Evolutionary conservation across 805 yeast genomes (phyloP).

Genomic region (Cyberlindnera maritima): DNA sequence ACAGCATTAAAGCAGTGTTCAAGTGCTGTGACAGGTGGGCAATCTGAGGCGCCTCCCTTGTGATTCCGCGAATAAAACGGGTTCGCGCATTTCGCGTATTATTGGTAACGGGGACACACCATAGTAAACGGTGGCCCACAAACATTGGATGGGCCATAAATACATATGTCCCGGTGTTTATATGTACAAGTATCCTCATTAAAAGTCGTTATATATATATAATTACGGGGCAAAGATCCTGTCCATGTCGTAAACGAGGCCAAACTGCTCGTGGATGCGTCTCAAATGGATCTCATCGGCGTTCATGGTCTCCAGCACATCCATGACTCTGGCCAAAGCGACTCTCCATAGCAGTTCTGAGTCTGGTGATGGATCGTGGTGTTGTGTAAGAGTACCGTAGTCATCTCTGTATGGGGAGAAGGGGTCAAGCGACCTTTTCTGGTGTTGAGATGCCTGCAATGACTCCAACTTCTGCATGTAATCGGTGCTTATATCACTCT

Average conservation of each 20-base stretch:
- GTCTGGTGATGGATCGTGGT: not conserved
- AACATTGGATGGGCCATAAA: too few species aligned
- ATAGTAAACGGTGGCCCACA: too few species aligned
- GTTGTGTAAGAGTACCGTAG: not conserved
- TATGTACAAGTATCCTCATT: not conserved
- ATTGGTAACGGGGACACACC: not conserved
- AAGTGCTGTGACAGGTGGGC: not conserved
- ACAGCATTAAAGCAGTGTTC: too few species aligned
- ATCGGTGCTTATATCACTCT: too few species aligned
- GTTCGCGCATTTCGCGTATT: too few species aligned
- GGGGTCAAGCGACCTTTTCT: conserved; percentile 14
- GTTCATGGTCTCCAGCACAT: conserved; percentile 4
- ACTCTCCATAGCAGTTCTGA: conserved; percentile 13
- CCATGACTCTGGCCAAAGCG: conserved; percentile 12
- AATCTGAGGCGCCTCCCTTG: too few species aligned
- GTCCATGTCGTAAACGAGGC: conserved; percentile 7
- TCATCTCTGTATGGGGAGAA: conserved; percentile 8
- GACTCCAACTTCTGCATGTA: conserved; percentile 1
- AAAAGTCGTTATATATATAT: too few species aligned
- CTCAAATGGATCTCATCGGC: conserved; percentile 9
- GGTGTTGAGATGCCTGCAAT: not conserved
- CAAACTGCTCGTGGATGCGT: conserved; percentile 12
- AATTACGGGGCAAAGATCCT: conserved; percentile 5
- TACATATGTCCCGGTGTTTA: too few species aligned
- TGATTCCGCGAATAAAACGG: not conserved